Conservation (phyloP, 345 rosid genomes). For the Salix suchowensis region DNA sequence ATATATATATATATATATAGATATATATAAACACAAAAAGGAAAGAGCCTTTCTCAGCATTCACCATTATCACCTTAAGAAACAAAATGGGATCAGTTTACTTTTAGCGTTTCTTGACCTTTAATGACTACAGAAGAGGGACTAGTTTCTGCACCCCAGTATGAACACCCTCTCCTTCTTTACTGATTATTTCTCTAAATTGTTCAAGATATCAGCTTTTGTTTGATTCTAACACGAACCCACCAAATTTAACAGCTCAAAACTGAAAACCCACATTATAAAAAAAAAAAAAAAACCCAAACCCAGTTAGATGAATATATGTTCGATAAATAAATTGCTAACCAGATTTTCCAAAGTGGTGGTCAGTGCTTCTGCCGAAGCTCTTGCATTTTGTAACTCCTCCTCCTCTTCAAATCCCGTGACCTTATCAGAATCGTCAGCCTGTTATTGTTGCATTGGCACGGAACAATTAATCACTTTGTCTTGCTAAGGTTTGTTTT, state of each 20-base stretch:
- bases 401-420: conserved; percentile 19
- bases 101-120: conserved; percentile 28
- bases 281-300: not conserved
- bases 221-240: conserved; percentile 35
- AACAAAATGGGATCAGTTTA: not conserved
- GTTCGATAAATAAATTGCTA: not conserved
- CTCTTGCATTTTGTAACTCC: conserved; percentile 24
- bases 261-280: not conserved
- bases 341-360: conserved; percentile 37
- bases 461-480: not conserved
- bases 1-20: not conserved
- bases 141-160: conserved; percentile 37
- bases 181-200: conserved; percentile 38
- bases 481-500: not conserved
- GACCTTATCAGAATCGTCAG: not conserved
- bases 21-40: not conserved
- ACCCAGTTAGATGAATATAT: not conserved
- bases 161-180: conserved; percentile 24
- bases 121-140: conserved; percentile 37
- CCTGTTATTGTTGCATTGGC: not conserved
- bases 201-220: conserved; percentile 26
- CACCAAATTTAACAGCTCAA: not conserved
- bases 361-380: conserved; percentile 33
- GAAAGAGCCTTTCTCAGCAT: not conserved
- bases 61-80: not conserved